A percentile compares a stretch with the other conserved stretches of the same genome.
Conservation (phyloP, 2,329 filamentous ascomycete species). For the Fusarium goolgardi region DNA sequence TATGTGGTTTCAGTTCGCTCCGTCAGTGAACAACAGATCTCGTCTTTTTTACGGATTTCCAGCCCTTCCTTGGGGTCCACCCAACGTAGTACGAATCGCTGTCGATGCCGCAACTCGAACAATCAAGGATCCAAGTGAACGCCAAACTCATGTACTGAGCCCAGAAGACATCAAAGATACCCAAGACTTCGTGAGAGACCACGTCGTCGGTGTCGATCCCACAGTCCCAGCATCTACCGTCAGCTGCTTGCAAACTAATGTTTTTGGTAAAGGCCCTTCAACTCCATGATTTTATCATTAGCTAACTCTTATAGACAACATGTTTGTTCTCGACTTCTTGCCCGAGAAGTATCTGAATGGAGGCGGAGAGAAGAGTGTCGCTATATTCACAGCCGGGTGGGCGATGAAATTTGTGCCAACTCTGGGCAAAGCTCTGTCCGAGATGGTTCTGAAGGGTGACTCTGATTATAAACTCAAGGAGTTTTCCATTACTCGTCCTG, state of each 20-base stretch:
- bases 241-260: constrained; percentile 31
- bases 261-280: constrained; percentile 3
- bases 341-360: constrained; percentile 23
- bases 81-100: constrained; percentile 27
- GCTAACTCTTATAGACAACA: constrained; percentile 25
- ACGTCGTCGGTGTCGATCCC: constrained; percentile 22
- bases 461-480: constrained; percentile 21
- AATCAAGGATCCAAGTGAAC: constrained; percentile 20
- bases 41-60: constrained; percentile 34
- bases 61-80: constrained; percentile 28
- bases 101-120: constrained; percentile 28
- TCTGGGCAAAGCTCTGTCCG: constrained; percentile 26
- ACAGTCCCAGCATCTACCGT: constrained; percentile 24
- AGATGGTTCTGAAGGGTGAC: constrained; percentile 21
- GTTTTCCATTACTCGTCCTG: constrained; percentile 24
- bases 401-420: constrained; percentile 39
- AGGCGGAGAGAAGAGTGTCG: constrained; percentile 25
- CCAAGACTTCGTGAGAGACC: constrained; percentile 27
- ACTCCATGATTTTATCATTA: fast-evolving
- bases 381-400: constrained; percentile 30
- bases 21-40: constrained; percentile 7
- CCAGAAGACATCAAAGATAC: constrained; percentile 19
- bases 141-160: constrained; percentile 2
- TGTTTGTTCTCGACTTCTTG: constrained; percentile 38
- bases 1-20: constrained; percentile 36